Evolutionary conservation across 441 rosid species (phyloP).

Genomic region (Isatis lusitanica): DNA sequence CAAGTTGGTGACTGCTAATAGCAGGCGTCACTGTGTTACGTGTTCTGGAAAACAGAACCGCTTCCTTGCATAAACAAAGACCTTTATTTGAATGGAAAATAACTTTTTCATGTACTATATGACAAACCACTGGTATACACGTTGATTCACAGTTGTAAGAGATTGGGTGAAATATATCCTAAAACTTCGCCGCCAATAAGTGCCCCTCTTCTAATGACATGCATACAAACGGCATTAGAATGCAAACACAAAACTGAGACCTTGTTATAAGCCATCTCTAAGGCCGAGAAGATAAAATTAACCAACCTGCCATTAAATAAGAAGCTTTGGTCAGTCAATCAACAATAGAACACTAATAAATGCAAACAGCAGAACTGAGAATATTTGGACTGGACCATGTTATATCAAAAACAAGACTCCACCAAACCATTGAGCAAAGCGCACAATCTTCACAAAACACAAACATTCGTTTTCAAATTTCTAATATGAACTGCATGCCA

Average conservation of each 20-base stretch:
- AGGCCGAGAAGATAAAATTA: conserved; percentile 15
- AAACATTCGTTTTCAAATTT: background rate
- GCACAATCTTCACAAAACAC: background rate
- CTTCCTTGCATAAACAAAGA: conserved; percentile 3
- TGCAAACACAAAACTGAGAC: conserved; percentile 29
- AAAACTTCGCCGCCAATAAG: conserved; percentile 37
- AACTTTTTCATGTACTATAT: conserved; percentile 18
- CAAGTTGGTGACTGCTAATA: conserved; percentile 9
- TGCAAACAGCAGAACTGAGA: conserved; percentile 5
- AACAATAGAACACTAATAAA: background rate
- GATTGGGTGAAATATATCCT: conserved; percentile 29
- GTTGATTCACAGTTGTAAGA: conserved; percentile 27
- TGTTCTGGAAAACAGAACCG: background rate
- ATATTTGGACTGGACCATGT: background rate
- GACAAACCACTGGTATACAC: conserved; percentile 27
- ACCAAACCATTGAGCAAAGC: background rate
- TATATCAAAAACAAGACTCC: background rate
- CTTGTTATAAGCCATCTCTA: conserved; percentile 27
- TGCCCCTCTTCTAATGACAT: conserved; percentile 39
- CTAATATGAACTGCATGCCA: background rate
- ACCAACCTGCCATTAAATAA: conserved; percentile 39
- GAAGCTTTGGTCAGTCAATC: conserved; percentile 21
- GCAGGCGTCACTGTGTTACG: background rate
- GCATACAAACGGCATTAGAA: conserved; percentile 23
- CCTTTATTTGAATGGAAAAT: conserved; percentile 17